Percentiles rank a stretch among this genome's conserved stretches.
Conservation (phyloP, 1,284 basidiomycete genomes). For the Leccinum glutinopallens region DNA sequence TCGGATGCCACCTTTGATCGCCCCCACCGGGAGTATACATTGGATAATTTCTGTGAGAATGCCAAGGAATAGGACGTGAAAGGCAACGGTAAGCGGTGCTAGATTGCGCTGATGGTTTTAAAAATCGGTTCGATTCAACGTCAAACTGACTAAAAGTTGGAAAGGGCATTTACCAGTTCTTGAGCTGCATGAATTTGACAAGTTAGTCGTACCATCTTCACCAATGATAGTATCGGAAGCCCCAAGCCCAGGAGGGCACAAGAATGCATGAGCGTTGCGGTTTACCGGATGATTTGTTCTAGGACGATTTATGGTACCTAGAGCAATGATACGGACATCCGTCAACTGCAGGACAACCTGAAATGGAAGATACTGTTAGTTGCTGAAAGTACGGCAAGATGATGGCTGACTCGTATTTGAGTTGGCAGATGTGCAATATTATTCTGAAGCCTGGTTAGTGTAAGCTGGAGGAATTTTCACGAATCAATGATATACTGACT, state of each 20-base stretch:
- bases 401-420: constrained; percentile 50
- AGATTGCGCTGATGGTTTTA: constrained; percentile 9
- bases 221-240: constrained; percentile 1
- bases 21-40: constrained; percentile 68
- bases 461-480: constrained; percentile 5
- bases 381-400: constrained; percentile 17
- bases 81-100: constrained; percentile 43
- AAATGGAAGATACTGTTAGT: constrained; percentile 11
- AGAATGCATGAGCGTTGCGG: constrained; percentile 60
- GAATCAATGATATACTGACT: constrained; percentile 45
- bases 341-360: constrained; percentile 68
- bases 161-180: constrained; percentile 12
- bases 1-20: constrained; percentile 66
- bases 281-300: constrained; percentile 60
- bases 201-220: neutral
- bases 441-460: constrained; percentile 53
- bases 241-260: constrained; percentile 70
- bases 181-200: constrained; percentile 4
- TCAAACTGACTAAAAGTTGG: constrained; percentile 1
- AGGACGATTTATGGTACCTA: constrained; percentile 64
- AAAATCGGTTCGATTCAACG: constrained; percentile 1
- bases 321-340: constrained; percentile 72
- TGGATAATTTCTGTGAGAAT: constrained; percentile 63
- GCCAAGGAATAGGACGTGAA: constrained; percentile 57
- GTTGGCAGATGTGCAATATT: constrained; percentile 66